A percentile compares a stretch with the other conserved stretches of the same genome.
Evolutionary conservation across 352 stramenopile species (phyloP).

Genomic region (Pythium pyrilobum): DNA sequence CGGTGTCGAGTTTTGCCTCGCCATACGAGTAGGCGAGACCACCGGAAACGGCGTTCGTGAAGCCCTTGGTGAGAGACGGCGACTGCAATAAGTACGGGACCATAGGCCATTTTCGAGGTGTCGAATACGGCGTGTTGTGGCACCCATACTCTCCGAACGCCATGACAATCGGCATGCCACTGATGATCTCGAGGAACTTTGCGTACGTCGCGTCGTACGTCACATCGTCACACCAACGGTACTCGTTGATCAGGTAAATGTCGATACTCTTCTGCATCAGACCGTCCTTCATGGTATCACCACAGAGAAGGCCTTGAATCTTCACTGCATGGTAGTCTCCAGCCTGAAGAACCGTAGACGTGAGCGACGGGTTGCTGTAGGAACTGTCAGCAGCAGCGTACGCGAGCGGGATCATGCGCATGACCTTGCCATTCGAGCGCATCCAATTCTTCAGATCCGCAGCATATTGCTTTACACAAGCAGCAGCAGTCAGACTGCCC

Average conservation of each 20-base stretch:
- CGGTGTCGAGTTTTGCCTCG: slow-evolving; percentile 63
- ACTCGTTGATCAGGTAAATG: slow-evolving; percentile 87
- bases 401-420: slow-evolving; percentile 68
- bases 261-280: slow-evolving; percentile 80
- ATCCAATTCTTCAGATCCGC: slow-evolving; percentile 85
- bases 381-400: slow-evolving; percentile 79
- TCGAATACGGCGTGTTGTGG: slow-evolving; percentile 43
- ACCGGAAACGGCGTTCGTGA: slow-evolving; percentile 74
- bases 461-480: slow-evolving; percentile 83
- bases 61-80: slow-evolving; percentile 57
- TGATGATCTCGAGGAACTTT: slow-evolving; percentile 59
- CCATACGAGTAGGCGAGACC: slow-evolving; percentile 81
- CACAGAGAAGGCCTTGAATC: slow-evolving; percentile 74
- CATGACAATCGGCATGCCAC: slow-evolving; percentile 74
- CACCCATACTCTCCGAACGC: slow-evolving; percentile 81
- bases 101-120: slow-evolving; percentile 64
- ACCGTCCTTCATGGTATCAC: slow-evolving; percentile 76
- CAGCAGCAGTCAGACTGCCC: slow-evolving; percentile 53
- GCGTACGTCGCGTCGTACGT: slow-evolving; percentile 68
- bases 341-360: slow-evolving; percentile 27
- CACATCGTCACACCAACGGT: slow-evolving; percentile 72
- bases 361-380: slow-evolving; percentile 38
- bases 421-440: slow-evolving; percentile 74
- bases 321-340: slow-evolving; percentile 80
- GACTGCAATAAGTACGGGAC: slow-evolving; percentile 71